Evolutionary conservation across 179 eudicot genomes (phyloP).

Genomic region (Camellia oleifera): DNA sequence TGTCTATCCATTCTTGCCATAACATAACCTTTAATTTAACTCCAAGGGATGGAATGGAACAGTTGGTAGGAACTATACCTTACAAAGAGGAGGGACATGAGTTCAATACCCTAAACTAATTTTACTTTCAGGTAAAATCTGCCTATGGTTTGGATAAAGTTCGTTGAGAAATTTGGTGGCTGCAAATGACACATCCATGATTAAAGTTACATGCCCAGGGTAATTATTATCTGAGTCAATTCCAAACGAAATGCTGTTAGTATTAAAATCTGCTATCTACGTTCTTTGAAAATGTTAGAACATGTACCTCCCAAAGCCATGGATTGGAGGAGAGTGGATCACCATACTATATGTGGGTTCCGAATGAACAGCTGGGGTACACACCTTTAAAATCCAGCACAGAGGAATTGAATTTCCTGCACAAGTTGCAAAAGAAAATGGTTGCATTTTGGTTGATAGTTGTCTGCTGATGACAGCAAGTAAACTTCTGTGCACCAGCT

Average conservation of each 20-base stretch:
- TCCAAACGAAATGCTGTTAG: background rate
- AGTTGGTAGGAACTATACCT: background rate
- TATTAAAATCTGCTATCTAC: background rate
- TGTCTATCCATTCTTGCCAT: too few relatives aligned
- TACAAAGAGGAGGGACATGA: too few relatives aligned
- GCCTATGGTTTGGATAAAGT: background rate
- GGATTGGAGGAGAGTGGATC: background rate
- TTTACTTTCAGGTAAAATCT: background rate
- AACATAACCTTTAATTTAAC: too few relatives aligned
- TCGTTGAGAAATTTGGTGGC: background rate
- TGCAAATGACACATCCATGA: too few relatives aligned
- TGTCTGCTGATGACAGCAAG: background rate
- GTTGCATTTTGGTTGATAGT: background rate
- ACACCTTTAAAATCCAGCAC: background rate
- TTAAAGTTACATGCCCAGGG: background rate
- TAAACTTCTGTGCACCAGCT: background rate
- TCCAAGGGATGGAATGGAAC: background rate
- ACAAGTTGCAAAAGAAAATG: background rate
- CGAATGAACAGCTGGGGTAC: background rate
- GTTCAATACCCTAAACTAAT: too few relatives aligned
- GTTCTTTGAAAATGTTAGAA: background rate
- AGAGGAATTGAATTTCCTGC: background rate
- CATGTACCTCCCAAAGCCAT: background rate
- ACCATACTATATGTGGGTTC: background rate
- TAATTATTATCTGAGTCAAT: background rate